phyloP scores from a whole-genome alignment of 2,329 filamentous ascomycete genomes.

The Waltergamsia citrina region DNA sequence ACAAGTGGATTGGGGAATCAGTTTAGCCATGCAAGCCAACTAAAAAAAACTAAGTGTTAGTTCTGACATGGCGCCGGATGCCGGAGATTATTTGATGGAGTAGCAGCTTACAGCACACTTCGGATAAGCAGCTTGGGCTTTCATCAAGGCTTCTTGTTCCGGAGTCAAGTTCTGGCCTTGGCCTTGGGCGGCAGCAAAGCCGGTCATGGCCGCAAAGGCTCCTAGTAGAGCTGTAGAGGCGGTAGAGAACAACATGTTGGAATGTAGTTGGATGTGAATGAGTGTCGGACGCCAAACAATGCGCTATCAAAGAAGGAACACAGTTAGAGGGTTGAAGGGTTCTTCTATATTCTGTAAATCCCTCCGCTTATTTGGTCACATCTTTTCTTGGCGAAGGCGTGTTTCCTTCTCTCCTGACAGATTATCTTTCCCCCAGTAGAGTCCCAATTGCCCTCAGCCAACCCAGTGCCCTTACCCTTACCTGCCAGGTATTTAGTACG shows the following conservation, averaged over 20 bases:
- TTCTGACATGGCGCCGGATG: not conserved
- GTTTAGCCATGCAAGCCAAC: constrained; percentile 8
- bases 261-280: not conserved
- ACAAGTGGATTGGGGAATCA: constrained; percentile 1
- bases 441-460: too few species aligned
- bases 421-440: too few species aligned
- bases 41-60: too few species aligned
- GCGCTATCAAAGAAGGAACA: too few species aligned
- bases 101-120: constrained; percentile 9
- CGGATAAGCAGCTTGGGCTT: constrained; percentile 6
- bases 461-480: too few species aligned
- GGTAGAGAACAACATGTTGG: constrained; percentile 5
- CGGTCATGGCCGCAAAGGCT: constrained; percentile 4
- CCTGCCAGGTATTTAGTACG: too few species aligned
- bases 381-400: too few species aligned
- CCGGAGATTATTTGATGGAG: not conserved
- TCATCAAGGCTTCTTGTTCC: not conserved
- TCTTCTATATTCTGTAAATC: too few species aligned
- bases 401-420: too few species aligned
- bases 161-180: not conserved
- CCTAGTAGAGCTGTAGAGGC: constrained; percentile 1
- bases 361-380: too few species aligned
- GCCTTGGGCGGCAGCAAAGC: constrained; percentile 4
- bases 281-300: not conserved
- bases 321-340: too few species aligned